These are phyloP conservation scores for Yamadazyma sp. DNA, from an alignment of 1,139 yeast genomes.

Conservation along the genomic window DNA sequence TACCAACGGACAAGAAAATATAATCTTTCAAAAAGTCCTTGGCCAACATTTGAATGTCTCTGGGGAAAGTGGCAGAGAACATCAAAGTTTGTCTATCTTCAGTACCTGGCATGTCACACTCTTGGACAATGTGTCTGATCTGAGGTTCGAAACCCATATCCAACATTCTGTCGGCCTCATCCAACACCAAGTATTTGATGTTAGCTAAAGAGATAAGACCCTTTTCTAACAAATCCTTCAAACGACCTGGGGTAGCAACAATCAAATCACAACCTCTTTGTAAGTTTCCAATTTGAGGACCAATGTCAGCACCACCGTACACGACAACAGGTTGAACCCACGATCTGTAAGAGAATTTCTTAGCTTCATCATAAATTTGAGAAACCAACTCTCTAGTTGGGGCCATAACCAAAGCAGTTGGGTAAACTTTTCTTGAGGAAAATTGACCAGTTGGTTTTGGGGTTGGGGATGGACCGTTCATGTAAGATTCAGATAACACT, in stretches of 20 bases:
- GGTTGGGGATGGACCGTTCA: slow-evolving; percentile 78
- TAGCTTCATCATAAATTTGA: slow-evolving; percentile 94
- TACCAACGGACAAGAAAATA: slow-evolving; percentile 94
- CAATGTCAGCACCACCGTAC: slow-evolving; percentile 97
- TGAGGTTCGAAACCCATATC: slow-evolving; percentile 99
- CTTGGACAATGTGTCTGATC: slow-evolving; percentile 96
- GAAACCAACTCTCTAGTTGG: slow-evolving; percentile 99
- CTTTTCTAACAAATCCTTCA: slow-evolving; percentile 92
- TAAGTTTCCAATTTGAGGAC: slow-evolving; percentile 81
- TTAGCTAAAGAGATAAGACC: slow-evolving; percentile 87
- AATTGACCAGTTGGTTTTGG: slow-evolving; percentile 59
- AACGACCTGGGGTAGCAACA: slow-evolving; percentile 99
- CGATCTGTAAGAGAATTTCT: slow-evolving; percentile 94
- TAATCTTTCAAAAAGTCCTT: slow-evolving; percentile 95
- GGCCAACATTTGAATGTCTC: slow-evolving; percentile 94
- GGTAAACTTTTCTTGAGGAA: slow-evolving; percentile 76
- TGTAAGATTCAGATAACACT: slow-evolving; percentile 86
- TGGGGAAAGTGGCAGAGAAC: slow-evolving; percentile 99
- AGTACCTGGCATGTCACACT: slow-evolving; percentile 95
- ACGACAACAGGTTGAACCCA: slow-evolving; percentile 98
- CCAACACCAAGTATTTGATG: slow-evolving; percentile 91
- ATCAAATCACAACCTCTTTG: slow-evolving; percentile 93
- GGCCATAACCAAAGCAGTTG: slow-evolving; percentile 93
- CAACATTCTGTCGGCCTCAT: slow-evolving; percentile 99
- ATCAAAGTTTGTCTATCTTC: slow-evolving; percentile 91